Conservation (phyloP, 2,329 filamentous ascomycete genomes). For the Mollisiaceae sp. region DNA sequence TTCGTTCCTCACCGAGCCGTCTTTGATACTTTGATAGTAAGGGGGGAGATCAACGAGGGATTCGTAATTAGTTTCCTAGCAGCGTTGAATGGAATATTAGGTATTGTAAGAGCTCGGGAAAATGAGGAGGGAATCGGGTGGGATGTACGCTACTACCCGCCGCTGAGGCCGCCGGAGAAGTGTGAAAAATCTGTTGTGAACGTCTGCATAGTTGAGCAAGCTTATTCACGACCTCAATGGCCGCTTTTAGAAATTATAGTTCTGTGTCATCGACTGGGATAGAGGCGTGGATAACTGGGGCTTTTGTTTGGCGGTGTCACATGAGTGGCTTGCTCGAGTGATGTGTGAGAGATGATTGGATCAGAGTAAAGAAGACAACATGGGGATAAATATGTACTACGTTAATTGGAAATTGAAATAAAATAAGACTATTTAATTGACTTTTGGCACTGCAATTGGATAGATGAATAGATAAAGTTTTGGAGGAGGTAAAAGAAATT, state of each 20-base stretch:
- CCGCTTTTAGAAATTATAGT: conserved; percentile 61
- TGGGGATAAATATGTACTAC: neutral
- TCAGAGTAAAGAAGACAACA: neutral
- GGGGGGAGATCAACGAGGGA: too few species aligned
- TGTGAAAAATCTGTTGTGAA: conserved; percentile 64
- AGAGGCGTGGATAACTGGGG: conserved; percentile 53
- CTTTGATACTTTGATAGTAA: too few species aligned
- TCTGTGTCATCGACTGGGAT: conserved; percentile 70
- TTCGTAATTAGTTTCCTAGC: conserved; percentile 60
- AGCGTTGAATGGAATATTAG: conserved; percentile 64
- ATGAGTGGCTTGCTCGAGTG: conserved; percentile 9
- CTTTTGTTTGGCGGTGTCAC: conserved; percentile 12
- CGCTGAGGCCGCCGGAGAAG: conserved; percentile 61
- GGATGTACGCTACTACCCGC: conserved; percentile 72
- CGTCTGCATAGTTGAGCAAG: conserved; percentile 55
- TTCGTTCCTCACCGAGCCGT: conserved; percentile 60
- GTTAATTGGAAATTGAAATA: neutral
- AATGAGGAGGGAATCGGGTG: conserved; percentile 53
- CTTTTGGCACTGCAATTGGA: too few species aligned
- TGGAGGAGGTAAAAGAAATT: too few species aligned
- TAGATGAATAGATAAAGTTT: too few species aligned
- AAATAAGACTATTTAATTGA: neutral
- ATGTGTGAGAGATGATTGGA: neutral
- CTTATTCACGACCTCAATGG: conserved; percentile 64
- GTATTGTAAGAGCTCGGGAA: conserved; percentile 68